Percentiles rank a stretch among this genome's conserved stretches.
Conservation (phyloP, 2,329 filamentous ascomycete species). For the Immersiporthe knoxdaviesiana region DNA sequence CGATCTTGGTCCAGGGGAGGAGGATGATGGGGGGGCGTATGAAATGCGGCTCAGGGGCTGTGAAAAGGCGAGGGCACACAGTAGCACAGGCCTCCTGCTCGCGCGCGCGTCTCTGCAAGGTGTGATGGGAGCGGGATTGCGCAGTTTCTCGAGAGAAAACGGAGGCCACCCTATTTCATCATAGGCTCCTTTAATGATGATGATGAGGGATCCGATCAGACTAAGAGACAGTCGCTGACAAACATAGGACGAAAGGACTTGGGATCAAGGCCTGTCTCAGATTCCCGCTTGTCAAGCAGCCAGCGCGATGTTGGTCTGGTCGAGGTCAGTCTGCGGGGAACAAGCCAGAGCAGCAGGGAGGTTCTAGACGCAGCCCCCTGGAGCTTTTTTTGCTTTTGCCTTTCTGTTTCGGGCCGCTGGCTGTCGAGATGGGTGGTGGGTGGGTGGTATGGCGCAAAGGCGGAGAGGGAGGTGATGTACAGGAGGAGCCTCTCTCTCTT, state of each 20-base stretch:
- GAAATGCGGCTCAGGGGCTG: not conserved
- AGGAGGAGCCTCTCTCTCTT: not conserved
- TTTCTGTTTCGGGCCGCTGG: not conserved
- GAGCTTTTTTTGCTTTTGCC: not conserved
- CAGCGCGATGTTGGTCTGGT: not conserved
- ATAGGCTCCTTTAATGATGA: slow-evolving; percentile 1
- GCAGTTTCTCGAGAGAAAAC: not conserved
- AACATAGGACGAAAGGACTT: not conserved
- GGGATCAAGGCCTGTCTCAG: not conserved
- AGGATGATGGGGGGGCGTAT: not conserved
- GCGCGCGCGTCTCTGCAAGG: not conserved
- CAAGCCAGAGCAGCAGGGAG: not conserved
- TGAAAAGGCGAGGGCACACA: not conserved
- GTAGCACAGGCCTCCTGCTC: not conserved
- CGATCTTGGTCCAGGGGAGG: not conserved
- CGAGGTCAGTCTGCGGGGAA: not conserved
- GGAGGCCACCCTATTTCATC: not conserved
- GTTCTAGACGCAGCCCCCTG: not conserved
- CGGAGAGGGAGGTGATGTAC: not conserved
- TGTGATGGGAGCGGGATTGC: not conserved
- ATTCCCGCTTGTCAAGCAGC: not conserved
- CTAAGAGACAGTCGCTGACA: not conserved
- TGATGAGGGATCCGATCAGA: not conserved
- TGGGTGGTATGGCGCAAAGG: not conserved
- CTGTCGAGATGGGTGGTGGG: not conserved